Evolutionary conservation across 305 asterid species (phyloP).

Genomic region (Fraxinus angustifolia): DNA sequence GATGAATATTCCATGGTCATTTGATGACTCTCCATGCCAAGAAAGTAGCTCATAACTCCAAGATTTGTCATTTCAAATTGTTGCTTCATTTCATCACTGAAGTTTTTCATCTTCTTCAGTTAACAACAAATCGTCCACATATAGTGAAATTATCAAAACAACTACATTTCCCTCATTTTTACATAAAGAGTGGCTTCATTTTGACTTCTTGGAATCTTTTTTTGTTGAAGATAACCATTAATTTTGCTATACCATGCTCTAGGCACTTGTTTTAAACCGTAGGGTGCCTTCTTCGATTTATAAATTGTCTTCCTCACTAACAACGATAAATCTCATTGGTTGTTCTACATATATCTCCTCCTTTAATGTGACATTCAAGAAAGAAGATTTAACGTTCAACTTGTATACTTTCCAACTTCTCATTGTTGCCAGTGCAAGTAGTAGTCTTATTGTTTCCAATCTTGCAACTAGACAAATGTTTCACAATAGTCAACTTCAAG

Average conservation of each 20-base stretch:
- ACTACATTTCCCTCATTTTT: neutral
- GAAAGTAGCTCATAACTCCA: neutral
- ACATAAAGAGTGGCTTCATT: neutral
- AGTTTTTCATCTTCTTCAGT: neutral
- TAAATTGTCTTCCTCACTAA: neutral
- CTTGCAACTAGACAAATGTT: neutral
- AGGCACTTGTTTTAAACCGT: neutral
- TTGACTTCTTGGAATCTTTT: neutral
- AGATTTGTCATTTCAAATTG: neutral
- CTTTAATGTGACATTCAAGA: neutral
- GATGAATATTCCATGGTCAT: neutral
- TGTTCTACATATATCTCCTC: neutral
- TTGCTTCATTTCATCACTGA: neutral
- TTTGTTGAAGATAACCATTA: neutral
- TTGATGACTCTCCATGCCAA: neutral
- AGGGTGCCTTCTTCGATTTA: neutral
- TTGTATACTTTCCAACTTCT: neutral
- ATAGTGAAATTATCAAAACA: neutral
- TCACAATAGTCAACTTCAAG: neutral
- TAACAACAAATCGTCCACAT: neutral
- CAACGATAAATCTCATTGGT: neutral
- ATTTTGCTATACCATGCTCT: neutral
- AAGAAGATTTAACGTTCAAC: neutral
- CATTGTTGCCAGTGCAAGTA: neutral
- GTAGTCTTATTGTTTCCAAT: neutral